Conservation (phyloP, 2,329 filamentous ascomycete species). For the Penicillium occitanis region DNA sequence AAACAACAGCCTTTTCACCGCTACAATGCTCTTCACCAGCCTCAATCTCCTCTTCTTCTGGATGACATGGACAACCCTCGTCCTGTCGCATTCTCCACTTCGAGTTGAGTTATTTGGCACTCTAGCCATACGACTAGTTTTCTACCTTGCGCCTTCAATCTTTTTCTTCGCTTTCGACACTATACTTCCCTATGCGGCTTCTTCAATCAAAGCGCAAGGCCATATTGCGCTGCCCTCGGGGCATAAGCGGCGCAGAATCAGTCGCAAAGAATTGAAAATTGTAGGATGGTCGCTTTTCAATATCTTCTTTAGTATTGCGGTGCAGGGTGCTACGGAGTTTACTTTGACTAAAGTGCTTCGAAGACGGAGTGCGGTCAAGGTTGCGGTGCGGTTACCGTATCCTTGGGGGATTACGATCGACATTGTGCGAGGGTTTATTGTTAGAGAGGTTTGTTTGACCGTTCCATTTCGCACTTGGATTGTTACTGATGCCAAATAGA, state of each 20-base stretch:
- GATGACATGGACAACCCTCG: slow-evolving; percentile 82
- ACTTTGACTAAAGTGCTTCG: slow-evolving; percentile 55
- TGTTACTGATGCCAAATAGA: slow-evolving; percentile 23
- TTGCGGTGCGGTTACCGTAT: slow-evolving; percentile 61
- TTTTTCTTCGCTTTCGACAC: slow-evolving; percentile 73
- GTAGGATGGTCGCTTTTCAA: slow-evolving; percentile 58
- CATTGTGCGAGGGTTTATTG: slow-evolving; percentile 52
- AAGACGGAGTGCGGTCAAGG: slow-evolving; percentile 56
- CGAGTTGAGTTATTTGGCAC: slow-evolving; percentile 73
- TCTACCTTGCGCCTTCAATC: slow-evolving; percentile 72
- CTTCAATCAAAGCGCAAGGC: slow-evolving; percentile 67
- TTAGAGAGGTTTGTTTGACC: slow-evolving; percentile 55
- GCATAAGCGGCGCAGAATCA: slow-evolving; percentile 38
- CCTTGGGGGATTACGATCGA: slow-evolving; percentile 62
- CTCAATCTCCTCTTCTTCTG: slow-evolving; percentile 88
- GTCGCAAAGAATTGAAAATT: slow-evolving; percentile 50
- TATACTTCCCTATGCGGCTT: slow-evolving; percentile 66
- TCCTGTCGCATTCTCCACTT: slow-evolving; percentile 72
- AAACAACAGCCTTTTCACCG: background rate
- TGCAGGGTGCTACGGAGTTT: slow-evolving; percentile 59
- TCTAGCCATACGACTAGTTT: slow-evolving; percentile 63
- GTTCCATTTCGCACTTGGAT: background rate
- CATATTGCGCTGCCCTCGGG: slow-evolving; percentile 49
- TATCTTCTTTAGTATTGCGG: slow-evolving; percentile 49
- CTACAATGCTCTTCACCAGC: slow-evolving; percentile 66